Conservation (phyloP, 495 filamentous ascomycete genomes). For the Tuber melanosporum region DNA sequence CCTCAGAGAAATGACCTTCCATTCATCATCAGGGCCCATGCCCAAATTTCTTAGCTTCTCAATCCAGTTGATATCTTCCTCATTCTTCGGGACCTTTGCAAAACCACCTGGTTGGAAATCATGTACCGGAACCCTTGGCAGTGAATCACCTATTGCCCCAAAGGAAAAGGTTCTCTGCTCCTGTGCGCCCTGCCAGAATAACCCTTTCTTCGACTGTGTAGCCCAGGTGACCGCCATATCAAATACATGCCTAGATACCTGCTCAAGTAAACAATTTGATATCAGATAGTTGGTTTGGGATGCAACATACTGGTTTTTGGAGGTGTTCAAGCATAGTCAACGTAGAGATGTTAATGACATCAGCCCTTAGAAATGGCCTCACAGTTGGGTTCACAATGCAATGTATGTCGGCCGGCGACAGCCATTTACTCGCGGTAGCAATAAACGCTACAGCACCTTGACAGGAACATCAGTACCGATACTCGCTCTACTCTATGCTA, state of each 20-base stretch:
- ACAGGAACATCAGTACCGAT: background rate
- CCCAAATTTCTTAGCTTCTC: constrained; percentile 72
- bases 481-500: constrained; percentile 3
- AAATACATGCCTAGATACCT: constrained; percentile 59
- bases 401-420: constrained; percentile 74
- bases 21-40: constrained; percentile 76
- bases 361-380: constrained; percentile 70
- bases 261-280: constrained; percentile 1
- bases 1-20: constrained; percentile 75
- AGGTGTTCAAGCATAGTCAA: constrained; percentile 69
- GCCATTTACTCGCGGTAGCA: constrained; percentile 62
- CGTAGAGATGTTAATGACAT: constrained; percentile 60
- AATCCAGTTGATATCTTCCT: constrained; percentile 98
- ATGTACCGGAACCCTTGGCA: constrained; percentile 45
- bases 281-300: constrained; percentile 43
- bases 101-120: constrained; percentile 44
- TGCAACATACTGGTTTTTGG: constrained; percentile 56
- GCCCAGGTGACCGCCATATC: constrained; percentile 86
- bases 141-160: constrained; percentile 48
- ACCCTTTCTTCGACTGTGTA: constrained; percentile 63
- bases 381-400: constrained; percentile 77
- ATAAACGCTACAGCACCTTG: constrained; percentile 71
- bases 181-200: constrained; percentile 76
- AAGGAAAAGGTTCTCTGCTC: constrained; percentile 62
- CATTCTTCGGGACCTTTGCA: constrained; percentile 60